Conservation (phyloP, 2,329 filamentous ascomycete genomes). For the Fusarium drepaniforme region DNA sequence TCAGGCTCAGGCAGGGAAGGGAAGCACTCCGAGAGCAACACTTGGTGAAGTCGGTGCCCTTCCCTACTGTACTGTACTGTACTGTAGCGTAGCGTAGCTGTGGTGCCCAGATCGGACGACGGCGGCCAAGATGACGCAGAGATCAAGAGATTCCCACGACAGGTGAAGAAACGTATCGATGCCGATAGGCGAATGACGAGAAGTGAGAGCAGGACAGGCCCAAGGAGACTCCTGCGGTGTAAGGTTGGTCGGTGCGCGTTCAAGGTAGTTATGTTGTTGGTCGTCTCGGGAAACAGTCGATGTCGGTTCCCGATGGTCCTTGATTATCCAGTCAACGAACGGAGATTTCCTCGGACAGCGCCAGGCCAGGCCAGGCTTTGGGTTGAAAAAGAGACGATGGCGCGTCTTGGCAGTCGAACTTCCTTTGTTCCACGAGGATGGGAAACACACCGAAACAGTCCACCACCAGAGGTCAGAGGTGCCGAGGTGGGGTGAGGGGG, state of each 20-base stretch:
- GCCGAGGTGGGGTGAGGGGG: conserved; percentile 35
- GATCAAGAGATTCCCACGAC: conserved; percentile 11
- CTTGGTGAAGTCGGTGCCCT: conserved; percentile 4
- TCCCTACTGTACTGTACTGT: not conserved
- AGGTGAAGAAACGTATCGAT: conserved; percentile 4
- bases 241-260: not conserved
- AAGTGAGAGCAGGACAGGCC: not conserved
- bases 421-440: conserved; percentile 36
- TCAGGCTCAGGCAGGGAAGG: not conserved
- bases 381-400: conserved; percentile 5
- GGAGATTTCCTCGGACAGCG: not conserved
- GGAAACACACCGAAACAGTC: conserved; percentile 13
- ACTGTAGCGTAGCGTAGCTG: not conserved
- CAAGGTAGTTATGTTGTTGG: not conserved
- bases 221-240: conserved; percentile 9
- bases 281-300: conserved; percentile 12
- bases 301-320: conserved; percentile 8
- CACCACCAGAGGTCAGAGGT: conserved; percentile 32
- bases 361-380: not conserved
- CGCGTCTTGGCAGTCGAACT: conserved; percentile 27
- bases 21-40: conserved; percentile 3
- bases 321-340: conserved; percentile 6
- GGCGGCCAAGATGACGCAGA: conserved; percentile 26
- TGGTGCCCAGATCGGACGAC: conserved; percentile 24
- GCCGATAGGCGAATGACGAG: not conserved